Base-by-base conservation (phyloP, 2,329 filamentous ascomycete genomes). In the Chaetomium strumarium region DNA sequence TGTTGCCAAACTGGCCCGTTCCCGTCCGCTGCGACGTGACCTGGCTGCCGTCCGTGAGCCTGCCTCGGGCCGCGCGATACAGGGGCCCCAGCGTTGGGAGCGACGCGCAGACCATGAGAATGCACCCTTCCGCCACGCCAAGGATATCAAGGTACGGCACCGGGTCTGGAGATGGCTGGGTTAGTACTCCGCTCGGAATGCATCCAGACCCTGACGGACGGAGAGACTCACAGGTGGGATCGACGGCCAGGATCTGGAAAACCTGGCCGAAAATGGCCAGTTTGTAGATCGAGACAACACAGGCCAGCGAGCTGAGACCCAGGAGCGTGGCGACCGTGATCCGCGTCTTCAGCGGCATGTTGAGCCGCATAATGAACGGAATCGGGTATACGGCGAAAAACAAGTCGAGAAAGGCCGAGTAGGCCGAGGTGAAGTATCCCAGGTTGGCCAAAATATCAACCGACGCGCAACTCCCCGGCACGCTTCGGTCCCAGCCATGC, bases 351-450 rank as follows among this genome's bases (percentile, higher is more conserved):
- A 55, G 24, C 34, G 53, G 49, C 53, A 55, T 55, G 44, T 52
- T 52, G 16, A 55, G 46, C 1, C 49, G 53, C 53, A 55, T 55
- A 36, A 55, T 55, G 45, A 52, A 55, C 2, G 53, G 53, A 13
- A 52, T 40, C 3, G 53, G 53, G 40, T 52, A 51, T 7, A 52
- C 6, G 8, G 53, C 47, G 30, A 55, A 55, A n/a, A 55, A 55
- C 24, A 52, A 24, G 30, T 55, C 53, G 4, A 55, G 49, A 14
- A 55, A 55, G 2, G 49, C 48, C 36, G 48, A 48, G 36, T 55
- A 55, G 1, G 53, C 49, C 36, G 48, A 49, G 5, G 45, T 52
- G 34, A 55, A 55, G 36, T 55, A 55, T 31, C 53, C 53, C 34
- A 55, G 30, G 31, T 51, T 49, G 3, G 39, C 29, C 44, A 55